Evolutionary conservation across 2,329 filamentous ascomycete species (phyloP), one percentile per base, ranked within the genome.

Genomic region (Aureobasidium musti): DNA sequence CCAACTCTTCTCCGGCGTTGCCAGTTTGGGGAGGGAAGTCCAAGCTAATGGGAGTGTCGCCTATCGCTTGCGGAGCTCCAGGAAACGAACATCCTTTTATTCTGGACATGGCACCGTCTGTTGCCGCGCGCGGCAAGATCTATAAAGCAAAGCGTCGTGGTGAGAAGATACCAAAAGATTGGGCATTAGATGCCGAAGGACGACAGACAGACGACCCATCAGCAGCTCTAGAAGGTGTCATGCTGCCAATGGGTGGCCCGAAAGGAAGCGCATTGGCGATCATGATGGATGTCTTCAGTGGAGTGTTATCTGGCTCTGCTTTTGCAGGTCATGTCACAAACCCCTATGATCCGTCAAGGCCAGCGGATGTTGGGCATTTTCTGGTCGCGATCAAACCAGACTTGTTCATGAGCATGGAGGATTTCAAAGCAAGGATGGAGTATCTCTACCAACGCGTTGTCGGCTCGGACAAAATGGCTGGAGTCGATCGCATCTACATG

Each of bases 271-370:
- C 85, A 0, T 76, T 95, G 49, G 81, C 89, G 0, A 85, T 95
- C 65, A 94, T 92, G 89, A 95, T 95, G 91, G 91, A 95, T 73
- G 89, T 96, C 2, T 94, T 95, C 73, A 92, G 89, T 0, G 91
- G 91, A 0, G 88, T 91, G 0, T 73, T 95, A 0, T 91, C 89
- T 0, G 91, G 91, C 0, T 89, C 87, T 43, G 90, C 90, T 0
- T 95, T 91, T 77, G 91, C 90, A 0, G 91, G 91, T 0, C 82
- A 90, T 72, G 91, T 95, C 26, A 90, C 87, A 0, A 86, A 86
- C n/a, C 91, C 91, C 0, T 94, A 95, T 75, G 74, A 77, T 66
- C 72, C 73, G 1, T 89, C 92, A 39, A 81, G 82, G 60, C 79
- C 88, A 14, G 74, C 75, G 26, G 73, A 77, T 54, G 75, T 78